Base-by-base conservation (phyloP, 441 rosid species). In the Gossypium trilobum region DNA sequence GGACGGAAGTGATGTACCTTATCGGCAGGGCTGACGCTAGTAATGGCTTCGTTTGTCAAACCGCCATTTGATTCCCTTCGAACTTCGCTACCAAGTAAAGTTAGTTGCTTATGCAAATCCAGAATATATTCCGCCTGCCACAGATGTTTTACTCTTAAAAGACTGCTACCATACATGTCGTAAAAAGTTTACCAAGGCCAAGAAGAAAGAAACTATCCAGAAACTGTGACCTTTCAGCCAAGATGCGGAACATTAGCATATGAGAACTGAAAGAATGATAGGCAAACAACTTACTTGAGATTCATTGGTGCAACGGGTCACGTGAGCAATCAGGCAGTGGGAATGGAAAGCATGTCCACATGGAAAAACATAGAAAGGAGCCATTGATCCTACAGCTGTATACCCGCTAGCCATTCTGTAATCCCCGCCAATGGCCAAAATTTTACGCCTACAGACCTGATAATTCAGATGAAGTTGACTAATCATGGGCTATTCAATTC, bases 301-400 rank as follows among this genome's bases (percentile, higher is more conserved):
- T 85, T 82, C 89, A 33, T 76, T 84, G 33, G 96, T 89, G 79
- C 92, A 92, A 54, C 91, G 89, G 14, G 97, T 92, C 72, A 95
- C 95, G 59, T 91, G 97, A 62, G 98, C 90, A 79, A 92, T 89
- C 77, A 92, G 75, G 83, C 98, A 92, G 62, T 89, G 91, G 8
- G 96, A 82, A 79, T 95, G 98, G 84, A 95, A 95, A 60, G 98
- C 84, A 72, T 92, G 98, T 11, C 96, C 92, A 75, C 98, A 95
- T 31, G 99, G 99, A 83, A 95, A 95, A 59, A 95, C 90, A 77
- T 91, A 95, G 80, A 95, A 92, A 58, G 97, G 95, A 70, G 98
- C 93, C 86, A 95, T 83, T 57, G 92, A 86, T 79, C 99, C 97
- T 56, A 83, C 87, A 16, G 96, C 79, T 65, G 91, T 77, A 80